These are phyloP conservation scores for Ceratocystis huliohia DNA, from an alignment of 2,329 filamentous ascomycete species.

Conservation along the genomic window DNA sequence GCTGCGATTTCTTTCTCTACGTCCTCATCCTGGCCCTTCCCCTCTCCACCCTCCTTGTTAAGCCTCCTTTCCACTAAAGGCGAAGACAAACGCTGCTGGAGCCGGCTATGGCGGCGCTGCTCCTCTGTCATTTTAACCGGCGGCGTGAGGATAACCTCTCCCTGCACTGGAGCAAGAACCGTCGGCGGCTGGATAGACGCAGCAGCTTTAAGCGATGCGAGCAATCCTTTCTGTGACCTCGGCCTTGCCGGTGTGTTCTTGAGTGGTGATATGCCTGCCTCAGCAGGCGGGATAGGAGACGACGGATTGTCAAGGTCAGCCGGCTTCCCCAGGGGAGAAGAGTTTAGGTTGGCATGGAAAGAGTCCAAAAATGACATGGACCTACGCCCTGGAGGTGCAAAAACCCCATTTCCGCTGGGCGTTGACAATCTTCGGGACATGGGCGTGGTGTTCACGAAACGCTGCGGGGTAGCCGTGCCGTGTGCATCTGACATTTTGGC, in stretches of 20 bases:
- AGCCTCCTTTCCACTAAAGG: neutral
- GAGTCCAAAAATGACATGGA: constrained; percentile 21
- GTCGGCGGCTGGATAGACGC: constrained; percentile 45
- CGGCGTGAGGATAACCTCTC: constrained; percentile 45
- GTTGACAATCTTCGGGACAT: constrained; percentile 20
- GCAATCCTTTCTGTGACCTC: constrained; percentile 22
- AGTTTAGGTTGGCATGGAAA: constrained; percentile 12
- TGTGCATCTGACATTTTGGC: neutral
- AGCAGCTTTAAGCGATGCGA: constrained; percentile 23
- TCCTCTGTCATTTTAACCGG: constrained; percentile 42
- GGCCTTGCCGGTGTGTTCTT: constrained; percentile 39
- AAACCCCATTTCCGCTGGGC: constrained; percentile 18
- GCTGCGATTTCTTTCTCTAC: neutral
- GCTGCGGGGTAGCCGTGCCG: constrained; percentile 12
- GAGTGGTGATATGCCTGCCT: constrained; percentile 39
- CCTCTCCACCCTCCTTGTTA: neutral
- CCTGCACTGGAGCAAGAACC: constrained; percentile 44
- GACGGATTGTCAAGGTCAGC: constrained; percentile 16
- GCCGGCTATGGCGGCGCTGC: constrained; percentile 20
- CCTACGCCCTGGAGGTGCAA: constrained; percentile 15
- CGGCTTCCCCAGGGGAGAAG: constrained; percentile 15
- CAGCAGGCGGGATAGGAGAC: constrained; percentile 27
- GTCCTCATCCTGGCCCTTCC: constrained; percentile 15
- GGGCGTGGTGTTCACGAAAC: constrained; percentile 14
- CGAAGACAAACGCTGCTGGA: constrained; percentile 15